Evolutionary conservation across 495 filamentous ascomycete species (phyloP), one percentile per base, ranked within the genome.

Genomic region (Articulospora tetracladia): DNA sequence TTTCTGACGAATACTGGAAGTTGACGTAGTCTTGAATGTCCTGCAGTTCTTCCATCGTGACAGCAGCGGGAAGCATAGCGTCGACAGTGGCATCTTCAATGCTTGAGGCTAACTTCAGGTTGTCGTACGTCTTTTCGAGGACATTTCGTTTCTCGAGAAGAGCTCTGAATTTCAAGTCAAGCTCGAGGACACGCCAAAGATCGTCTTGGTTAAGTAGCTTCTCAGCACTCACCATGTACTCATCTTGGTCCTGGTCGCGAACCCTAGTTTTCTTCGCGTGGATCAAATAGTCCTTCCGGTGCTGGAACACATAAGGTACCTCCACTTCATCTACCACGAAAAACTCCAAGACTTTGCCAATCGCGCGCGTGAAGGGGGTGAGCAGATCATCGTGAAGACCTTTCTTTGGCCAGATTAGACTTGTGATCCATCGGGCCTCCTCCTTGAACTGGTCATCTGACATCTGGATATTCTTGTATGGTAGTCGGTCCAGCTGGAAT

Each of bases 231-330:
- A 91, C 81, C 10, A 81, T 86, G 70, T 88, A 92, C 59, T 89
- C 83, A 0, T 85, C 82, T 2, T 82, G 86, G 65, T 90, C 74
- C 11, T 74, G 72, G 54, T 80, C 78, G 20, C 79, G 74, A 17
- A 74, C 63, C 28, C 83, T 76, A 13, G 88, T 82, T 72, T 91
- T 92, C 58, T 86, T 86, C 49, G 92, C 87, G 66, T 98, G 92
- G 61, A 98, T 97, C 61, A 98, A 84, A 71, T 98, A 98, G 70
- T 98, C 94, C 71, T 96, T 93, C 36, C 95, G 90, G 65, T 98
- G 93, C 68, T 98, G 95, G 73, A 97, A 97, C 63, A 98, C 92
- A 69, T 94, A 98, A 0, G 94, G 93, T 3, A 97, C 92, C 68
- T 98, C 94, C 69, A 88, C 90, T 56, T 95, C 89, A 61, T 97